Evolutionary conservation across 768 basidiomycete genomes (phyloP).

Genomic region (Psilocybe subaeruginosa): DNA sequence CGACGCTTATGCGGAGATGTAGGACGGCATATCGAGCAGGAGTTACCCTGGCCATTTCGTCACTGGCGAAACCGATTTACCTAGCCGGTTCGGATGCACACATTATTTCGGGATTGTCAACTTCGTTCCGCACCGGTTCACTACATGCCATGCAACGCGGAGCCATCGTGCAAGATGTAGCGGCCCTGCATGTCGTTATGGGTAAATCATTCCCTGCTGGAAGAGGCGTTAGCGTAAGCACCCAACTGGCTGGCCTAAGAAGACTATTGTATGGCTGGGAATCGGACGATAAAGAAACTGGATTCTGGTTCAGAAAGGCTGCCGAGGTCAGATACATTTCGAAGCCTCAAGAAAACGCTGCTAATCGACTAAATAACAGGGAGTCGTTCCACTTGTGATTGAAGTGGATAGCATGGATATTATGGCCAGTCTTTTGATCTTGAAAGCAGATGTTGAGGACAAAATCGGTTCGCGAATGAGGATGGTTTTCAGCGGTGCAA

Average conservation of each 20-base stretch:
- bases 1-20: slow-evolving; percentile 7
- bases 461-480: slow-evolving; percentile 58
- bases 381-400: slow-evolving; percentile 67
- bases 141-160: slow-evolving; percentile 58
- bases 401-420: slow-evolving; percentile 72
- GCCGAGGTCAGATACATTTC: slow-evolving; percentile 43
- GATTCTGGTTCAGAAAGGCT: slow-evolving; percentile 58
- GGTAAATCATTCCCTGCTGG: slow-evolving; percentile 40
- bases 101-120: slow-evolving; percentile 64
- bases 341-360: neutral
- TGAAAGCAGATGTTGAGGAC: slow-evolving; percentile 71
- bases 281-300: slow-evolving; percentile 47
- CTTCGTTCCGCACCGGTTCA: slow-evolving; percentile 62
- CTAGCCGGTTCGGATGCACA: slow-evolving; percentile 36
- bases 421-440: slow-evolving; percentile 67
- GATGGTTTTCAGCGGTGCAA: slow-evolving; percentile 64
- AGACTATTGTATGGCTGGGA: slow-evolving; percentile 62
- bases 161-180: slow-evolving; percentile 61
- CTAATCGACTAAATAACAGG: slow-evolving; percentile 35
- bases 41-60: slow-evolving; percentile 62
- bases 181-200: slow-evolving; percentile 66
- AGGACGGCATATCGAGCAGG: slow-evolving; percentile 71
- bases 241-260: slow-evolving; percentile 66
- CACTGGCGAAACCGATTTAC: slow-evolving; percentile 46
- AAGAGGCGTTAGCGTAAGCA: slow-evolving; percentile 58